Percentiles rank a stretch among this genome's conserved stretches.
Evolutionary conservation across 805 yeast species (phyloP).

Genomic region (Candida nemodendra): DNA sequence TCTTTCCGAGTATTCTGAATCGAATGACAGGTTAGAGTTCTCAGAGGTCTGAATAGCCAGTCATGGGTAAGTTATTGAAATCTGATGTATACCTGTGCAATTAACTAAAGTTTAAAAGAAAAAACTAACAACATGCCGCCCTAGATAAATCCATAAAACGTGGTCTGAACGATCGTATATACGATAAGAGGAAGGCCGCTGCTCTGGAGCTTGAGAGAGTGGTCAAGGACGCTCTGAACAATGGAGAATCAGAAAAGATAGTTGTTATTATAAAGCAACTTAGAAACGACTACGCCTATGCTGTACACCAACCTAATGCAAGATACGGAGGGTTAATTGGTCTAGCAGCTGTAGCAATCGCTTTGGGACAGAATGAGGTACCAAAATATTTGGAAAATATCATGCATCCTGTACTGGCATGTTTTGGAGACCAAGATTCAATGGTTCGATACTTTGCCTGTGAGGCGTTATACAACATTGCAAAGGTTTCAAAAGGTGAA

Average conservation of each 20-base stretch:
- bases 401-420: slow-evolving; percentile 89
- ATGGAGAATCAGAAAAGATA: slow-evolving; percentile 59
- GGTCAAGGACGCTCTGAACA: slow-evolving; percentile 65
- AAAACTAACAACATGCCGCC: slow-evolving; percentile 4
- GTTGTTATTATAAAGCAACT: slow-evolving; percentile 69
- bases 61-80: slow-evolving; percentile 13
- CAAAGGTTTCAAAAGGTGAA: slow-evolving; percentile 96
- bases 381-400: slow-evolving; percentile 81
- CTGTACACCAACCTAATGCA: slow-evolving; percentile 82
- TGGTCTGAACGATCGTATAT: slow-evolving; percentile 70
- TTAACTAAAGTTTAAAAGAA: too few relatives aligned
- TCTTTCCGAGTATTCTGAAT: too few relatives aligned
- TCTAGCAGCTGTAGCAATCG: slow-evolving; percentile 92
- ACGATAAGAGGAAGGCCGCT: slow-evolving; percentile 75
- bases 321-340: slow-evolving; percentile 96
- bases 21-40: too few relatives aligned
- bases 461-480: slow-evolving; percentile 91
- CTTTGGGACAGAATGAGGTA: slow-evolving; percentile 80
- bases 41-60: too few relatives aligned
- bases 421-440: slow-evolving; percentile 97
- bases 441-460: slow-evolving; percentile 96
- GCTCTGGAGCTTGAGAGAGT: slow-evolving; percentile 76
- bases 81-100: slow-evolving; percentile 1
- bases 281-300: slow-evolving; percentile 72
- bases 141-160: slow-evolving; percentile 62